phyloP scores from a whole-genome alignment of 352 stramenopile species.

The Phytophthora sp. region DNA sequence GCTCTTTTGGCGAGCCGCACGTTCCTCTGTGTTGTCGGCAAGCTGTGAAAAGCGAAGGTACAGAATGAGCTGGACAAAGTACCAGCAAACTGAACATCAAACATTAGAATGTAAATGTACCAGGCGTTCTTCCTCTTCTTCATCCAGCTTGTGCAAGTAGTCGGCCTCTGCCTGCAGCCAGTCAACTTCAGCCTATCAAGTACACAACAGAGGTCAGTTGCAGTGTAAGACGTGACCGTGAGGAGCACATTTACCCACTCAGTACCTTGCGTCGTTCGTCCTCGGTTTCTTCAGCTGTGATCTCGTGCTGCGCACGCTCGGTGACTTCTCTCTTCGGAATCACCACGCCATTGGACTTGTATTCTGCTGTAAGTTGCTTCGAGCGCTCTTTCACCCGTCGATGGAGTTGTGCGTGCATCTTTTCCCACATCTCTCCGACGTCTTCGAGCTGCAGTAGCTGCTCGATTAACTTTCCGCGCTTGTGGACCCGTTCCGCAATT shows the following conservation, averaged over 20 bases:
- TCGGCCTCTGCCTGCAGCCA: conserved; percentile 60
- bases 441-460: conserved; percentile 65
- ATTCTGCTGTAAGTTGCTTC: conserved; percentile 50
- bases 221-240: neutral
- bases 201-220: conserved; percentile 3
- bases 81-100: conserved; percentile 2
- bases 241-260: neutral
- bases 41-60: conserved; percentile 33
- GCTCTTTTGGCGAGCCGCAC: conserved; percentile 44
- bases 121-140: conserved; percentile 49
- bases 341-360: conserved; percentile 51
- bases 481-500: conserved; percentile 39
- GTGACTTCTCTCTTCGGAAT: conserved; percentile 51
- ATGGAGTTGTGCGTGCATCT: conserved; percentile 48
- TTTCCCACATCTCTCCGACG: conserved; percentile 51
- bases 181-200: conserved; percentile 46
- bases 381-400: conserved; percentile 37
- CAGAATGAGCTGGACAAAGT: neutral
- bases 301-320: conserved; percentile 63
- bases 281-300: conserved; percentile 56
- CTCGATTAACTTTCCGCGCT: conserved; percentile 40
- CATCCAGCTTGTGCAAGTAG: conserved; percentile 58
- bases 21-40: conserved; percentile 47
- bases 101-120: conserved; percentile 33
- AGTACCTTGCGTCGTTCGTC: conserved; percentile 46